Conservation (phyloP, 495 filamentous ascomycete species). For the Pyrenopolyporus hunteri region DNA sequence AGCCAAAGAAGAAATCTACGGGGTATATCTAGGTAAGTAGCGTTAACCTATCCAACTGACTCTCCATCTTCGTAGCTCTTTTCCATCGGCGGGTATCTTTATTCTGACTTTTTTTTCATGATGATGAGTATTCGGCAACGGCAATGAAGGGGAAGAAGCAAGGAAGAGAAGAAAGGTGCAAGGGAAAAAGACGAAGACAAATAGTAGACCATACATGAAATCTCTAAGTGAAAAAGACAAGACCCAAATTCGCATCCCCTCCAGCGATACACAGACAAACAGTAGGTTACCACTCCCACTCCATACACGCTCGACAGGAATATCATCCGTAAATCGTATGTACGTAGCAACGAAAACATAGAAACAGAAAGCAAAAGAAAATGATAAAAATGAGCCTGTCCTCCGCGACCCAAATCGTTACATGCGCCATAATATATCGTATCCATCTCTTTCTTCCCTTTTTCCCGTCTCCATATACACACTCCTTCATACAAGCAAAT, state of each 20-base stretch:
- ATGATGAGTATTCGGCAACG: neutral
- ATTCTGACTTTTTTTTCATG: slow-evolving; percentile 18
- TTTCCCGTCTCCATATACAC: slow-evolving; percentile 3
- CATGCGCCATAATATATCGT: neutral
- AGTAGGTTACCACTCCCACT: too few species aligned
- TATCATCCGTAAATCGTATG: slow-evolving; percentile 3
- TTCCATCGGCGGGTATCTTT: slow-evolving; percentile 21
- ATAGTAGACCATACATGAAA: slow-evolving; percentile 16
- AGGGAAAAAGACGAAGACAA: neutral
- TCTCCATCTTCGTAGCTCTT: neutral
- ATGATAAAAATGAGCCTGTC: neutral
- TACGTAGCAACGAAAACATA: slow-evolving; percentile 6
- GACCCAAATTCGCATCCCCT: too few species aligned
- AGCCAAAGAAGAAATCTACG: slow-evolving; percentile 14
- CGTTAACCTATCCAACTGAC: neutral
- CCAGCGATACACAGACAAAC: too few species aligned
- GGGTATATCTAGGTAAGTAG: slow-evolving; percentile 28
- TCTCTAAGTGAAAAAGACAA: too few species aligned
- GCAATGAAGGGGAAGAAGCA: neutral
- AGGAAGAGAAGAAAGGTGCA: neutral
- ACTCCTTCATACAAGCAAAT: neutral
- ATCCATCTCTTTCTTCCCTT: slow-evolving; percentile 1
- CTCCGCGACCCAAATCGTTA: slow-evolving; percentile 4
- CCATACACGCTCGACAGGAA: neutral
- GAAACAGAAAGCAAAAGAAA: neutral